Base-by-base conservation (phyloP, 23 red algal genomes). In the Porphyridium purpureum region DNA sequence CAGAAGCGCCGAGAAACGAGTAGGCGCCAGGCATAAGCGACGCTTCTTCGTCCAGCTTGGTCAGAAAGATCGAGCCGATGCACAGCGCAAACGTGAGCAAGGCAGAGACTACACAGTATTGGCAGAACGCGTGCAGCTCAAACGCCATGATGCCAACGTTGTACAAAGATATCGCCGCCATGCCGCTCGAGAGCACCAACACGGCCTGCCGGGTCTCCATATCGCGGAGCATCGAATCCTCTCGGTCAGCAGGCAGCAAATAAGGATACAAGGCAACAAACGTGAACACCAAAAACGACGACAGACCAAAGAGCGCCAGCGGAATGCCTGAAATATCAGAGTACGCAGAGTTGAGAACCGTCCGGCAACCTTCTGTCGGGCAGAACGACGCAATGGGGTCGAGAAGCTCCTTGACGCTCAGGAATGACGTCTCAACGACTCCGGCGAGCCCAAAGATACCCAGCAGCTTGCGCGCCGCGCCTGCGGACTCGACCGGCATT, bases 41-140 rank as follows among this genome's bases (percentile, higher is more conserved):
- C 1, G 2, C 40, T 1, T 1, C 40, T 1, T 1, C 40, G n/a
- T 14, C 40, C 40, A 80, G 60, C 4, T 47, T 56, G 28, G 77
- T 73, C 8, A 84, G 50, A 14, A 80, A 7, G 40, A 98, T 82
- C 9, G 86, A 28, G 2, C 35, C 24, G 0, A 54, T 57, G 40
- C 50, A 59, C 14, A 83, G 57, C n/a, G 23, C 54, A n/a, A n/a
- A n/a, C n/a, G n/a, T n/a, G n/a, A n/a, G n/a, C n/a, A n/a, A n/a
- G 15, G 90, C 90, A 4, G 80, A 86, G 25, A 86, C 27, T 0
- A 98, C 50, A 33, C 90, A 98, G 34, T 80, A 98, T 14, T 65
- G 80, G 50, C 90, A 98, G 47, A 68, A 52, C 3, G 52, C 63
- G n/a, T 57, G 90, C 33, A 98, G 56, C 4, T 80, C 77, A 15